Conservation (phyloP, 2,329 filamentous ascomycete species). For the Triangularia setosa region DNA sequence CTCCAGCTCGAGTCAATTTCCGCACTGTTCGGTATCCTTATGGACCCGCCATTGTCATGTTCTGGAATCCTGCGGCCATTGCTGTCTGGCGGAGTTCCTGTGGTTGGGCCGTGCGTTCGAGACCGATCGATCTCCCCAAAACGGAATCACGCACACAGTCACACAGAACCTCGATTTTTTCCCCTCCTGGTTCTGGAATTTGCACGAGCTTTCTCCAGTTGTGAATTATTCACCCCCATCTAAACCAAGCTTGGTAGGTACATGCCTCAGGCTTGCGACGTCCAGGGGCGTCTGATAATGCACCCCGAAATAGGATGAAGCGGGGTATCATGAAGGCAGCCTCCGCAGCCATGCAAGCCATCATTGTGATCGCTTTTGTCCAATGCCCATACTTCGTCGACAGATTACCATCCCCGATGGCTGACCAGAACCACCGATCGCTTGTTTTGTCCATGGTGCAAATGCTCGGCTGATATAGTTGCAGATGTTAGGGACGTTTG, state of each 20-base stretch:
- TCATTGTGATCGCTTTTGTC: not conserved
- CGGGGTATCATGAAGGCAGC: not conserved
- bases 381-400: not conserved
- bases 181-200: not conserved
- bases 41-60: not conserved
- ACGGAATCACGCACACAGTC: not conserved
- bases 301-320: not conserved
- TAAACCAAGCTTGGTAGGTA: not conserved
- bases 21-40: not conserved
- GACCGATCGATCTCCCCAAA: conserved; percentile 13
- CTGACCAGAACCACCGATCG: not conserved
- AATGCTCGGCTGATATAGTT: not conserved
- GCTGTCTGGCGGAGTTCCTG: not conserved
- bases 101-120: conserved; percentile 8
- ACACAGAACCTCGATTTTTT: not conserved
- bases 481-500: not conserved
- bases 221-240: not conserved
- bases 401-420: not conserved
- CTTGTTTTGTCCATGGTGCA: not conserved
- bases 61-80: not conserved
- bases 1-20: not conserved
- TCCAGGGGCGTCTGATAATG: no score
- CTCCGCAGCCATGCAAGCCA: not conserved
- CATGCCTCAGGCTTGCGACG: not conserved
- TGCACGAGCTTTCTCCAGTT: not conserved